Evolutionary conservation across 192 early-diverging fungal genomes (phyloP), one percentile per base, ranked within the genome.

Genomic region (Globomyces pollinis-pini): DNA sequence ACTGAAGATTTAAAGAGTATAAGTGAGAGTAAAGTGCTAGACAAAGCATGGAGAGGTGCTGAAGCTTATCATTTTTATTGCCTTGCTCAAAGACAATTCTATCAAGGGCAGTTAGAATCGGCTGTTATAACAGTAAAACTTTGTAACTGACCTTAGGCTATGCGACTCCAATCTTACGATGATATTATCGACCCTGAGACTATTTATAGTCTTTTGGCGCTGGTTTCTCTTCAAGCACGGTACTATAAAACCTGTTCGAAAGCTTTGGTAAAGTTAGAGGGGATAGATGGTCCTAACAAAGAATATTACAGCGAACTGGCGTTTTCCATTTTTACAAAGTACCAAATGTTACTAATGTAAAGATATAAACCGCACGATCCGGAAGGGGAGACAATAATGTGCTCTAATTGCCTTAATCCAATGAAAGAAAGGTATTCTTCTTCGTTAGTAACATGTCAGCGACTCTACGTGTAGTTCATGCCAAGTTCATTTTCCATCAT

Each of bases 51-150:
- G 81, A 53, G 76, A 24, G 78, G 75, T 1, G 81, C 81, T 6
- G 81, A 83, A 50, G 81, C 78, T 23, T 81, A 75, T 35, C 81
- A 83, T 61, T 78, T 71, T 42, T 81, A 81, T 61, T 56, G 81
- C 21, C 60, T 80, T 1, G 68, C 74, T 1, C 81, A 83, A 44
- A 58, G 71, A 24, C 81, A 83, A 45, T 81, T 75, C 53, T 81
- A 83, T 52, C 53, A 54, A 0, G 81, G 81, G 15, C 69, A 77
- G 45, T 36, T 72, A 7, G 63, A 67, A 15, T 60, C 44, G 0
- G 70, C 78, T 2, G 69, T 80, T 21, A 66, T 65, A 24, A 81
- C 81, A 15, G 77, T 83, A 66, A 33, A 20, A 11, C 39, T 23
- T 51, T n/a, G n/a, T n/a, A n/a, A 20, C 35, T 42, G 38, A 38